Percentiles rank a stretch among this genome's conserved stretches.
Conservation (phyloP, 2,329 filamentous ascomycete genomes). For the Penicillium rolfsii region DNA sequence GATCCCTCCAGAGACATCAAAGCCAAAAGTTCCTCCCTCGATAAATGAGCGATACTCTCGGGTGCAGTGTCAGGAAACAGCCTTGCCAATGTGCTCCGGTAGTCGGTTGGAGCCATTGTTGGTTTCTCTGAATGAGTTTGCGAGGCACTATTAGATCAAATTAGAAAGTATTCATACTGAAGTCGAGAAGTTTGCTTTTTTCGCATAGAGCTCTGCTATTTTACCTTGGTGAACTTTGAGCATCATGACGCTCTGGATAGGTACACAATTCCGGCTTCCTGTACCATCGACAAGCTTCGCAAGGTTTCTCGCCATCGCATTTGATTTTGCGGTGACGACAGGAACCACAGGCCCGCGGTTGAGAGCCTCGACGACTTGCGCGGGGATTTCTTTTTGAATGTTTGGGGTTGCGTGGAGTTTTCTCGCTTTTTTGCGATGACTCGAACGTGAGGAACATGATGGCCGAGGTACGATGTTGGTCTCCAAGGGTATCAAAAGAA, state of each 20-base stretch:
- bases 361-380: slow-evolving; percentile 11
- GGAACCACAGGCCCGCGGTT: slow-evolving; percentile 63
- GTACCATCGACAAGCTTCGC: slow-evolving; percentile 77
- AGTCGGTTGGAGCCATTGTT: slow-evolving; percentile 48
- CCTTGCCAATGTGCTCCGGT: slow-evolving; percentile 61
- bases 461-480: too few relatives aligned
- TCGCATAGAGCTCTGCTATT: slow-evolving; percentile 32
- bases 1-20: slow-evolving; percentile 48
- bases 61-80: slow-evolving; percentile 63
- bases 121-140: slow-evolving; percentile 15
- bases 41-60: slow-evolving; percentile 55
- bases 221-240: slow-evolving; percentile 63
- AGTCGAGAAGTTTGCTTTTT: slow-evolving; percentile 44
- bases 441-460: slow-evolving; percentile 22
- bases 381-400: slow-evolving; percentile 4
- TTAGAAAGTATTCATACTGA: background rate
- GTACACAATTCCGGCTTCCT: slow-evolving; percentile 74
- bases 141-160: slow-evolving; percentile 13
- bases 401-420: slow-evolving; percentile 18
- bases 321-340: slow-evolving; percentile 79
- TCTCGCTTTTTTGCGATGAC: slow-evolving; percentile 9
- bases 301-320: slow-evolving; percentile 76
- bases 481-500: background rate
- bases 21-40: slow-evolving; percentile 60
- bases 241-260: slow-evolving; percentile 78